Evolutionary conservation across 2,329 filamentous ascomycete species (phyloP).

Genomic region (Cladosporium sp.): DNA sequence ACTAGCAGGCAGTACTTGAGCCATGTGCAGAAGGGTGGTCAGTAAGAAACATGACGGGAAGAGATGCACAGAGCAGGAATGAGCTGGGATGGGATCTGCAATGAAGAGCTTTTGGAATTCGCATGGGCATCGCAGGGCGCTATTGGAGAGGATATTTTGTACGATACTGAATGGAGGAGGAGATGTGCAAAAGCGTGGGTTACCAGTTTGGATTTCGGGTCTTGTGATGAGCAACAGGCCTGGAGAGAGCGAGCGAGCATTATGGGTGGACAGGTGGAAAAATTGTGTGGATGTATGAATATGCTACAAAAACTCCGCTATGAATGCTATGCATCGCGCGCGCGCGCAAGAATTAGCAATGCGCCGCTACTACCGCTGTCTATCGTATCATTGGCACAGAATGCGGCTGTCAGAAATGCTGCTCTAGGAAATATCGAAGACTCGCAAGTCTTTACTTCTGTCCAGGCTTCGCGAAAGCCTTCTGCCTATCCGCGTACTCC

Average conservation of each 20-base stretch:
- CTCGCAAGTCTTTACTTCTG: neutral
- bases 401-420: constrained; percentile 1
- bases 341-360: neutral
- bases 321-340: neutral
- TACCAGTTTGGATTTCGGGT: too few relatives aligned
- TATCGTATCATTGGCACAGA: neutral
- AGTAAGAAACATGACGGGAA: neutral
- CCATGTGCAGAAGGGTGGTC: constrained; percentile 43
- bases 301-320: constrained; percentile 2
- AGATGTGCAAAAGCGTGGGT: too few relatives aligned
- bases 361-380: neutral
- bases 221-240: neutral
- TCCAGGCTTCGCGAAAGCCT: constrained; percentile 33
- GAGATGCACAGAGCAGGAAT: too few relatives aligned
- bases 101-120: too few relatives aligned
- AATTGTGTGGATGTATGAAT: constrained; percentile 2
- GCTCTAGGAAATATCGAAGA: too few relatives aligned
- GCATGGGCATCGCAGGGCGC: neutral
- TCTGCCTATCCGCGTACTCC: constrained; percentile 65
- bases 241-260: neutral
- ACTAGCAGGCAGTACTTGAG: constrained; percentile 47
- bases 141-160: neutral
- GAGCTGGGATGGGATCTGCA: neutral
- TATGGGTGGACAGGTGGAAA: neutral
- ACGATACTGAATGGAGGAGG: neutral